Base-by-base conservation (phyloP, 805 yeast species). In the Teunomyces tritomae region DNA sequence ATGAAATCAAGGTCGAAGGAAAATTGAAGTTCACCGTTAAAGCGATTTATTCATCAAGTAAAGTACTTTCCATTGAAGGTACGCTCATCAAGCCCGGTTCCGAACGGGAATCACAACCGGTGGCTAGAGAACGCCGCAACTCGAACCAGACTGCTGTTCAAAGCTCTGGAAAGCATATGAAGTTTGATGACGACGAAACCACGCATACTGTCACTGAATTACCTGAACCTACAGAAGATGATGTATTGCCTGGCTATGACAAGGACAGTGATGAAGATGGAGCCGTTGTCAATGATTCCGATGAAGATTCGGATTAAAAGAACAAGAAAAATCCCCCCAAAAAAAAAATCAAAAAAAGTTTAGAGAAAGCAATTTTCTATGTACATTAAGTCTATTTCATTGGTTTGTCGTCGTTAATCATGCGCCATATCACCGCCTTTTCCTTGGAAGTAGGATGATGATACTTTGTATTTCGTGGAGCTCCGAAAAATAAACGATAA, bases 51-150 rank as follows among this genome's bases (percentile, higher is more conserved):
- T 80, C 85, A 10, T 79, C 91, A 5, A 96, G 96, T 7, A 85
- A 83, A 65, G 85, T 89, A 47, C 83, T 91, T 11, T 85, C 95
- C 8, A 78, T 92, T 10, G 95, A 90, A 51, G 98, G 98, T n/a
- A 84, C 96, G 1, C 73, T 91, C 50, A 65, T 86, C 24, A 61
- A 73, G 51, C 84, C 86, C 3, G 85, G 83, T 16, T 62, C 70
- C 27, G 86, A 80, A 53, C 65, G 66, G 45, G 84, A 78, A 49
- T 74, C 78, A 8, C 71, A 79, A 55, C 84, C 87, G 3, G 78
- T 82, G 3, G 77, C 71, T 43, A 65, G 74, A 51, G 74, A 73
- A 47, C 61, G 66, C 39, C 61, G 65, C 30, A 39, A 39, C 16
- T 28, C 32, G 13, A 28, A 29, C 27, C 43, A 39, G 16, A 33